Evolutionary conservation across 2,329 filamentous ascomycete genomes (phyloP), one percentile per base, ranked within the genome.

Genomic region (Chrysosphaeria jannelii): DNA sequence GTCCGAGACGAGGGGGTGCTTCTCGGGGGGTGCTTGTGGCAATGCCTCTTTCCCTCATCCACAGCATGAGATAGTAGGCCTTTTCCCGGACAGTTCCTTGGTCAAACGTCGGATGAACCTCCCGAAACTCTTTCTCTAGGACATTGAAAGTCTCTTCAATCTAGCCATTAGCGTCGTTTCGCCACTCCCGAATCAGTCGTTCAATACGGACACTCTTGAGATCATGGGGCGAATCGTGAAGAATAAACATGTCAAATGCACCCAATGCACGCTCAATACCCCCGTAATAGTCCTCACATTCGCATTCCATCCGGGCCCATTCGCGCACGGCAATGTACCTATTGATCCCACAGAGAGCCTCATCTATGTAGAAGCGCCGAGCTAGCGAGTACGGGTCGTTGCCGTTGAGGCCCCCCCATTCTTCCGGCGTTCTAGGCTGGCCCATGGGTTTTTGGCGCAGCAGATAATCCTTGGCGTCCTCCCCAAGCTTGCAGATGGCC

Each of bases 241-340:
- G 48, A 21, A 89, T 62, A 42, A 93, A 93, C 43, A 93, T 57
- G 41, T 93, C 85, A 40, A 88, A 89, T 9, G 69, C 70, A 11
- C 66, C 70, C 10, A 93, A 47, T 2, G 69, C 69, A 27, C 58
- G 56, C 39, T 90, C 79, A 11, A 90, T 50, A 6, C 34, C 30
- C 10, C 25, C 25, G 18, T 31, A 34, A 20, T 34, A 39, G 6
- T 39, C 31, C 4, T 44, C 31, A 18, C 16, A 7, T 25, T 40
- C 31, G 26, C 34, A 30, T 31, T 45, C 38, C 33, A 45, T 72
- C 25, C 53, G 53, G 30, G 47, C 48, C 81, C 79, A 93, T 38
- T 74, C 59, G 20, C 66, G 54, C 26, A 93, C 53, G 6, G 78
- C 81, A 26, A 71, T 57, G 30, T 61, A 60, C 30, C 81, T 63